phyloP scores from a whole-genome alignment of 192 early-diverging fungal species.

The Coemansia sp. region DNA sequence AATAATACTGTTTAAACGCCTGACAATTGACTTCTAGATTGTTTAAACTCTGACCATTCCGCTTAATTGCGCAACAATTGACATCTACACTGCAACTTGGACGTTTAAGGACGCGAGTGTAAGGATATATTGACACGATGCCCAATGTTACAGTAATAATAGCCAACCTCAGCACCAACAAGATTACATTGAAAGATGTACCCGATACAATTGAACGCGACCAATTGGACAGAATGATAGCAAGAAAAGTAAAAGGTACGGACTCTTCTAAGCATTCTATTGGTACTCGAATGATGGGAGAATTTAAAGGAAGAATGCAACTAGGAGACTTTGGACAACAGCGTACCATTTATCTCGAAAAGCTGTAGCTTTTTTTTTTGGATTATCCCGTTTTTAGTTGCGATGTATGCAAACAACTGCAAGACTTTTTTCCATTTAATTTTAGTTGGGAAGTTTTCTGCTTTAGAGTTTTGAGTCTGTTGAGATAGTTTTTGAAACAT shows the following conservation, averaged over 20 bases:
- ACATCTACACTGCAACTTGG: background rate
- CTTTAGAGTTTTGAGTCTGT: background rate
- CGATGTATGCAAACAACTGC: background rate
- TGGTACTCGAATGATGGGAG: constrained; percentile 15
- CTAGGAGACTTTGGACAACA: constrained; percentile 16
- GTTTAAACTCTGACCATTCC: background rate
- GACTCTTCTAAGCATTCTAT: constrained; percentile 11
- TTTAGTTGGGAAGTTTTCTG: background rate
- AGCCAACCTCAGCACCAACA: constrained; percentile 7
- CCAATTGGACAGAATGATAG: background rate
- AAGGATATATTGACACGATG: background rate
- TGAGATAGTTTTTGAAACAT: background rate
- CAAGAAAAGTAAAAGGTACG: background rate
- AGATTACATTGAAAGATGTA: background rate
- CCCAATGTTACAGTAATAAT: constrained; percentile 9
- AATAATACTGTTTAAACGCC: too few relatives aligned
- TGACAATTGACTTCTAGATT: too few relatives aligned
- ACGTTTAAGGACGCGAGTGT: background rate
- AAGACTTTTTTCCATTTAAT: background rate
- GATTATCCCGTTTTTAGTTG: background rate
- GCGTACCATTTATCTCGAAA: constrained; percentile 16
- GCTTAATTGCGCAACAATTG: background rate
- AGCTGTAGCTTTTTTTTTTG: constrained; percentile 4
- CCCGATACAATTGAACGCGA: constrained; percentile 1
- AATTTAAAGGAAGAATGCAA: constrained; percentile 12